Percentiles rank a stretch among this genome's conserved stretches.
These are phyloP conservation scores for Pestalotiopsis sp. DNA, from an alignment of 2,329 filamentous ascomycete genomes.

Conservation along the genomic window DNA sequence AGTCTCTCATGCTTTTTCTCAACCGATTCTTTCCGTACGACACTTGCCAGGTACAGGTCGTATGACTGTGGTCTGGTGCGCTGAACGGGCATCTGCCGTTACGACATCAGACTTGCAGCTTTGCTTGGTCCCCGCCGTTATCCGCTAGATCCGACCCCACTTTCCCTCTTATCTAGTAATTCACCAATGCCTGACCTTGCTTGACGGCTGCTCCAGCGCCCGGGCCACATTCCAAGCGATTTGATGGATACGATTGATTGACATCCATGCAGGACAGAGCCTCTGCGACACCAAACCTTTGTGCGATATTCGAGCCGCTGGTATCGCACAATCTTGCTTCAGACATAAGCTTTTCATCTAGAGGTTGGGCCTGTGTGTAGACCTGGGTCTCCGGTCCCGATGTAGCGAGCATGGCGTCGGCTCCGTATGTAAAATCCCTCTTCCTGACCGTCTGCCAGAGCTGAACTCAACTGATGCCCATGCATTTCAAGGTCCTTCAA, in stretches of 20 bases:
- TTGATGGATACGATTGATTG: not conserved
- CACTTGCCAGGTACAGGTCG: not conserved
- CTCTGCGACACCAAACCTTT: not conserved
- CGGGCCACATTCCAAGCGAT: not conserved
- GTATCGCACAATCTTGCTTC: not conserved
- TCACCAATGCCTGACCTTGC: constrained; percentile 1
- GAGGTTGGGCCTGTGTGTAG: not conserved
- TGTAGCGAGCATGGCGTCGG: constrained; percentile 10
- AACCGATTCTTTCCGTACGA: not conserved
- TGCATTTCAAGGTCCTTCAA: constrained; percentile 52
- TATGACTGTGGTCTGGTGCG: constrained; percentile 6
- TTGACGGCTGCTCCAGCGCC: not conserved
- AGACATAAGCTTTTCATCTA: not conserved
- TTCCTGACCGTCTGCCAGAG: not conserved
- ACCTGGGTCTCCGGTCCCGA: not conserved
- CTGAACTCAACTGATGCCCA: not conserved
- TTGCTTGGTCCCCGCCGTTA: not conserved
- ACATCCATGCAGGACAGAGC: not conserved
- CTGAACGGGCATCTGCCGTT: not conserved
- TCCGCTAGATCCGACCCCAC: constrained; percentile 6
- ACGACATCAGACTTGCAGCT: not conserved
- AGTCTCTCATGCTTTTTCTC: not conserved
- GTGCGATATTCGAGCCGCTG: not conserved
- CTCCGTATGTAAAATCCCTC: constrained; percentile 7
- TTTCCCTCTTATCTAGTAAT: not conserved